Evolutionary conservation across 2,329 filamentous ascomycete genomes (phyloP).

Genomic region (Cytospora piceicola): DNA sequence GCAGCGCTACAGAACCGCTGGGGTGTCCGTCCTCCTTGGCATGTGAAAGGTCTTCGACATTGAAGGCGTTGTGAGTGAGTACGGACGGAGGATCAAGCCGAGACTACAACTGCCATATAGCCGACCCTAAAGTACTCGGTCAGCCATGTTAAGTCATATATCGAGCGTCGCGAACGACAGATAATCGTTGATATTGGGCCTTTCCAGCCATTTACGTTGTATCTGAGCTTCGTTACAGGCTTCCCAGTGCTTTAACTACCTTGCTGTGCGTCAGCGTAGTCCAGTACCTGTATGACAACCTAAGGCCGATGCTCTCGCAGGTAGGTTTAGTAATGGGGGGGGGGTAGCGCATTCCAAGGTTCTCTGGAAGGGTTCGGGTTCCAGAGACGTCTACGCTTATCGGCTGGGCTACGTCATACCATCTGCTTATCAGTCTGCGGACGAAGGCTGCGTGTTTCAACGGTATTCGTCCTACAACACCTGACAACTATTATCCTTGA

Average conservation of each 20-base stretch:
- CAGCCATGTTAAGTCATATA: not conserved
- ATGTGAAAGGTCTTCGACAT: slow-evolving; percentile 22
- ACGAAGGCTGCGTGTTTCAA: not conserved
- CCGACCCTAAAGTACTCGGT: not conserved
- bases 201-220: not conserved
- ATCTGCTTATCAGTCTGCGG: not conserved
- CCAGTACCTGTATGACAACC: no score
- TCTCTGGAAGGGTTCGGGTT: not conserved
- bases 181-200: not conserved
- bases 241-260: no score
- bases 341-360: not conserved
- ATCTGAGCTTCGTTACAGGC: not conserved
- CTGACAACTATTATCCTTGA: not conserved
- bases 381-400: not conserved
- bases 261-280: no score
- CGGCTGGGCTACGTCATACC: slow-evolving; percentile 19
- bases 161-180: not conserved
- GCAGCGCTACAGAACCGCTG: not conserved
- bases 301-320: no score
- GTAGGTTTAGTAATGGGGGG: no score
- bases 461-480: not conserved
- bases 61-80: not conserved
- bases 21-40: slow-evolving; percentile 9
- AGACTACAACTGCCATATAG: not conserved
- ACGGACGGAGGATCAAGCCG: not conserved